These are phyloP conservation scores for Steccherinum ochraceum DNA, from an alignment of 768 basidiomycete species.

Conservation along the genomic window DNA sequence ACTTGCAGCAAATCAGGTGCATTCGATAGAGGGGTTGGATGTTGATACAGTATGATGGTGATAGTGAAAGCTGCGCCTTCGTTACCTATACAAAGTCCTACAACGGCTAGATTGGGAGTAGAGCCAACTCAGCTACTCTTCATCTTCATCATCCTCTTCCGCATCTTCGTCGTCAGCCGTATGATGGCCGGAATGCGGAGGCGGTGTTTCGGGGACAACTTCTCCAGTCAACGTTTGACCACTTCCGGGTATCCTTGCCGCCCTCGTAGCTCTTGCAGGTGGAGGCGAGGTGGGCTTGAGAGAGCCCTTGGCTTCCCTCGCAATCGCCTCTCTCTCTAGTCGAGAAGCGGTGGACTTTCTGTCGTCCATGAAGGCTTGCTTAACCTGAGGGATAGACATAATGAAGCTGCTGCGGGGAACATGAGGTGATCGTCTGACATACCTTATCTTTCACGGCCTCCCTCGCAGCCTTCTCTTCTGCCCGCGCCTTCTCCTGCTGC, in stretches of 20 bases:
- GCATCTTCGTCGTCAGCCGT: background rate
- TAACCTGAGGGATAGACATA: constrained; percentile 64
- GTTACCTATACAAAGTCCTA: no score
- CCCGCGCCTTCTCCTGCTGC: constrained; percentile 36
- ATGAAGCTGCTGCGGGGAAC: no score
- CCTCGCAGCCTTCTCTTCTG: constrained; percentile 53
- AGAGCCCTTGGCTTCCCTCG: constrained; percentile 10
- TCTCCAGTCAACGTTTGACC: constrained; percentile 27
- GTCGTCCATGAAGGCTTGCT: constrained; percentile 75
- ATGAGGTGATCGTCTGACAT: constrained; percentile 7
- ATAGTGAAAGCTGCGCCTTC: no score
- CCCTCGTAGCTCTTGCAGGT: background rate
- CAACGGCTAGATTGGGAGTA: no score
- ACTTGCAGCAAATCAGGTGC: no score
- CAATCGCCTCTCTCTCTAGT: constrained; percentile 52
- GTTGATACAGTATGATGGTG: no score
- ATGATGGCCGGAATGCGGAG: constrained; percentile 3
- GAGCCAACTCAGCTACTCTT: no score
- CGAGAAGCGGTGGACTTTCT: constrained; percentile 47
- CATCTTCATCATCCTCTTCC: background rate
- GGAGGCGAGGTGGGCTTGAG: constrained; percentile 3
- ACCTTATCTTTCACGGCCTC: constrained; percentile 51
- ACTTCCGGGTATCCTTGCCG: constrained; percentile 29
- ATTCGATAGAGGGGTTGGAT: no score
- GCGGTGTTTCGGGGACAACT: constrained; percentile 6